Conservation (phyloP, 257 asterid species). For the Avicennia marina region DNA sequence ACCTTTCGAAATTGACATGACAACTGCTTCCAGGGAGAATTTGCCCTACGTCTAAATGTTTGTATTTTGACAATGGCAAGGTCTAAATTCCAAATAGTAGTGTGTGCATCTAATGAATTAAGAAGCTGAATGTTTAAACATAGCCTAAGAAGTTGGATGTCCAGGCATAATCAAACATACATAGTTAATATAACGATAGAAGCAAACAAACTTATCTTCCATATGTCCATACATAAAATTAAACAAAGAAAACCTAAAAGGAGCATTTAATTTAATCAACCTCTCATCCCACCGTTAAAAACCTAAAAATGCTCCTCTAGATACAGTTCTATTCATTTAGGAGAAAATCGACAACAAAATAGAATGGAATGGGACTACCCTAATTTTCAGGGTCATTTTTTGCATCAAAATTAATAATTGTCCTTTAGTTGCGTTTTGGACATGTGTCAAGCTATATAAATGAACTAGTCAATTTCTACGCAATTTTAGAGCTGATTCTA, state of each 20-base stretch:
- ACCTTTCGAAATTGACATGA: background rate
- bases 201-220: constrained; percentile 4
- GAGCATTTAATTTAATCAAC: background rate
- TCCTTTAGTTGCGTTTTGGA: background rate
- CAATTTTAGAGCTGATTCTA: background rate
- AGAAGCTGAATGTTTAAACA: too few species aligned
- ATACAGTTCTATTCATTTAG: background rate
- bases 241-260: background rate
- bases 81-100: background rate
- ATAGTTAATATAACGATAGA: background rate
- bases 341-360: background rate
- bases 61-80: background rate
- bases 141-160: constrained; percentile 10
- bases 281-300: background rate
- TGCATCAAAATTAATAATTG: background rate
- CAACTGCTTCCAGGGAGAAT: background rate
- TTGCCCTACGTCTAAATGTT: constrained; percentile 1
- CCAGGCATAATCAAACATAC: background rate
- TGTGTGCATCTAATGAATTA: background rate
- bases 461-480: background rate
- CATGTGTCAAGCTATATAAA: background rate
- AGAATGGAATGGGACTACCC: background rate
- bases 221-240: background rate
- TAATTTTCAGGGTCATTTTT: background rate
- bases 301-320: background rate